These are phyloP conservation scores for Hymenotorrendiella dingleyae DNA, from an alignment of 2,329 filamentous ascomycete genomes.

Conservation along the genomic window DNA sequence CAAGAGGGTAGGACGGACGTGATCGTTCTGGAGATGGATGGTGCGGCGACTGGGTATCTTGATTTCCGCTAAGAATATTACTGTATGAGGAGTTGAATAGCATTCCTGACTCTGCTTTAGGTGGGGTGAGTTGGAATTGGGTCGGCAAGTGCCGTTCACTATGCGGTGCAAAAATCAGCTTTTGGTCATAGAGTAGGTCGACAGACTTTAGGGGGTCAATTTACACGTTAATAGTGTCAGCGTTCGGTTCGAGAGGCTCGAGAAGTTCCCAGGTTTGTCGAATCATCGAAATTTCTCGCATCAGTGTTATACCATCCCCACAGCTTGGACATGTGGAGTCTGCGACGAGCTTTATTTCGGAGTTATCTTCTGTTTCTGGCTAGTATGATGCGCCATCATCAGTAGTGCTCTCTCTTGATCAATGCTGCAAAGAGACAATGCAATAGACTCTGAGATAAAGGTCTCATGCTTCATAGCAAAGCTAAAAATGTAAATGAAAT, in stretches of 20 bases:
- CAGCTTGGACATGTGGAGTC: constrained; percentile 32
- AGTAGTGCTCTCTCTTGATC: too few species aligned
- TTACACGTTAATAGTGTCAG: constrained; percentile 34
- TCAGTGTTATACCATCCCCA: constrained; percentile 30
- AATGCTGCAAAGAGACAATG: too few species aligned
- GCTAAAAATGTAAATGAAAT: too few species aligned
- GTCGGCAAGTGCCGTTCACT: constrained; percentile 34
- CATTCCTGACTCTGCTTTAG: constrained; percentile 25
- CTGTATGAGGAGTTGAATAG: constrained; percentile 16
- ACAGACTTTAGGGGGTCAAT: too few species aligned
- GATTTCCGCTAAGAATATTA: constrained; percentile 10
- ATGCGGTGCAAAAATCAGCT: too few species aligned
- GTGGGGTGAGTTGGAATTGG: constrained; percentile 31
- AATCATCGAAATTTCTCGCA: constrained; percentile 33
- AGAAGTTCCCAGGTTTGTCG: constrained; percentile 34
- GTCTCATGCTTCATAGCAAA: too few species aligned
- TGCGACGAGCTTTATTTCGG: constrained; percentile 22
- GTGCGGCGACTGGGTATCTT: constrained; percentile 11
- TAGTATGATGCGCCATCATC: too few species aligned
- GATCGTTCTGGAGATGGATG: constrained; percentile 12
- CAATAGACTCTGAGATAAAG: too few species aligned
- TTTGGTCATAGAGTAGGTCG: too few species aligned
- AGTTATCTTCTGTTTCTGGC: constrained; percentile 15
- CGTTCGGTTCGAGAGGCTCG: constrained; percentile 32
- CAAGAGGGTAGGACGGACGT: constrained; percentile 13